Evolutionary conservation across 2,329 filamentous ascomycete genomes (phyloP).

Genomic region (Cercospora canescens): DNA sequence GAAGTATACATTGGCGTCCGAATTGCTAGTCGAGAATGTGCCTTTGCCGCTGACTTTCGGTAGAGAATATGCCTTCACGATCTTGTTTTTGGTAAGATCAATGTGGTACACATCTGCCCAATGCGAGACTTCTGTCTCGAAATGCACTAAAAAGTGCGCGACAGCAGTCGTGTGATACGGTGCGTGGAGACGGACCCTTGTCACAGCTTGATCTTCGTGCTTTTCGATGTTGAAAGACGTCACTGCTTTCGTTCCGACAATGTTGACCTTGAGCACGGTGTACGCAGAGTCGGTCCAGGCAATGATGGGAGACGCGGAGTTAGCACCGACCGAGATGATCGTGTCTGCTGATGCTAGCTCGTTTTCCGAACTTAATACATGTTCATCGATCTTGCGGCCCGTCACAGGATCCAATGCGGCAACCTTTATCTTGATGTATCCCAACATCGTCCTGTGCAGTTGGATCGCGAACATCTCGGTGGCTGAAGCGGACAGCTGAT

Average conservation of each 20-base stretch:
- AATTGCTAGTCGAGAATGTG: conserved; percentile 75
- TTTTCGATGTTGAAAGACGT: conserved; percentile 46
- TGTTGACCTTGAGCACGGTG: conserved; percentile 68
- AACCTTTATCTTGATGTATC: conserved; percentile 75
- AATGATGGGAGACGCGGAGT: conserved; percentile 72
- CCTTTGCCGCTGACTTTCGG: conserved; percentile 70
- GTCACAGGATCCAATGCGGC: conserved; percentile 70
- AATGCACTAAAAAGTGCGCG: conserved; percentile 84
- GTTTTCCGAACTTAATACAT: conserved; percentile 69
- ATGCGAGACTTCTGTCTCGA: conserved; percentile 66
- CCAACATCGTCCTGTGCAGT: conserved; percentile 64
- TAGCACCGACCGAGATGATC: conserved; percentile 73
- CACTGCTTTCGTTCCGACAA: conserved; percentile 56
- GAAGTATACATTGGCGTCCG: conserved; percentile 83
- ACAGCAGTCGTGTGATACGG: conserved; percentile 70
- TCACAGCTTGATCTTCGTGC: conserved; percentile 38
- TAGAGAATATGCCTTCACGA: conserved; percentile 78
- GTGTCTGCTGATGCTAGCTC: conserved; percentile 66
- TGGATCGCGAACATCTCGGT: conserved; percentile 74
- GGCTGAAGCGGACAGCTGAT: conserved; percentile 71
- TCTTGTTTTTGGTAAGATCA: conserved; percentile 66
- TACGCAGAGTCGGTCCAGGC: conserved; percentile 69
- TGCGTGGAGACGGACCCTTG: conserved; percentile 67
- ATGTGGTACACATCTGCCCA: conserved; percentile 87
- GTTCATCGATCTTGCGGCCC: conserved; percentile 71